phyloP scores from a whole-genome alignment of 2,329 filamentous ascomycete species.

The Clarireedia sp. region DNA sequence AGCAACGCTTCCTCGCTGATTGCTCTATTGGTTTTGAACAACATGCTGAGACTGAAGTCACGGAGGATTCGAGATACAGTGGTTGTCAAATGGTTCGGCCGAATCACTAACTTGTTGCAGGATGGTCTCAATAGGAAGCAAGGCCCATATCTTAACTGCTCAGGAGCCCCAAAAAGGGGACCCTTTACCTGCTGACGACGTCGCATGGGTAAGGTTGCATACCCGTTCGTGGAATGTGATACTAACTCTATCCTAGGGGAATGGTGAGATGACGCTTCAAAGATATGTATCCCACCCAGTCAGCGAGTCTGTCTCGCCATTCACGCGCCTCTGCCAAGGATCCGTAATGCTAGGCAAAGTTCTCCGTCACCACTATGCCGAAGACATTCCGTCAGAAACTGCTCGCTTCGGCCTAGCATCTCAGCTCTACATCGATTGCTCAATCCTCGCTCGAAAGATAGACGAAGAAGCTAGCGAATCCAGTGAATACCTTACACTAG shows the following conservation, averaged over 20 bases:
- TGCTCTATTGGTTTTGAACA: too few species aligned
- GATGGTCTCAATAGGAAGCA: constrained; percentile 25
- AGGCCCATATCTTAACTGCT: constrained; percentile 23
- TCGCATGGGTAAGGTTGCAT: constrained; percentile 32
- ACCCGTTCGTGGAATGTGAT: background rate
- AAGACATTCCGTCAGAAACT: constrained; percentile 17
- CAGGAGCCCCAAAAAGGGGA: constrained; percentile 25
- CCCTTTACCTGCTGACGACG: constrained; percentile 28
- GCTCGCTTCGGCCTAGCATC: constrained; percentile 19
- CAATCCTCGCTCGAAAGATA: constrained; percentile 20
- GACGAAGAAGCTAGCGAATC: constrained; percentile 20
- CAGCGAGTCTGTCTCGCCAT: constrained; percentile 39
- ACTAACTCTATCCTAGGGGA: constrained; percentile 26
- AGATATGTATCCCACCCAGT: constrained; percentile 31
- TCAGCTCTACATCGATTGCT: constrained; percentile 23
- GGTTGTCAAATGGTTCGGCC: too few species aligned
- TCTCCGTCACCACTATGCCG: constrained; percentile 27
- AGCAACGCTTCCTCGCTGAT: too few species aligned
- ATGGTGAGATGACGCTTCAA: constrained; percentile 30
- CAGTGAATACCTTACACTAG: constrained; percentile 21
- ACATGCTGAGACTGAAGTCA: too few species aligned
- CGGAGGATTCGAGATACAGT: too few species aligned
- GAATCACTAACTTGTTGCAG: constrained; percentile 16
- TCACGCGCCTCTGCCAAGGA: constrained; percentile 41
- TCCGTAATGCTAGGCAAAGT: constrained; percentile 31